Conservation (phyloP, 148 eudicot genomes). For the Silene conica region DNA sequence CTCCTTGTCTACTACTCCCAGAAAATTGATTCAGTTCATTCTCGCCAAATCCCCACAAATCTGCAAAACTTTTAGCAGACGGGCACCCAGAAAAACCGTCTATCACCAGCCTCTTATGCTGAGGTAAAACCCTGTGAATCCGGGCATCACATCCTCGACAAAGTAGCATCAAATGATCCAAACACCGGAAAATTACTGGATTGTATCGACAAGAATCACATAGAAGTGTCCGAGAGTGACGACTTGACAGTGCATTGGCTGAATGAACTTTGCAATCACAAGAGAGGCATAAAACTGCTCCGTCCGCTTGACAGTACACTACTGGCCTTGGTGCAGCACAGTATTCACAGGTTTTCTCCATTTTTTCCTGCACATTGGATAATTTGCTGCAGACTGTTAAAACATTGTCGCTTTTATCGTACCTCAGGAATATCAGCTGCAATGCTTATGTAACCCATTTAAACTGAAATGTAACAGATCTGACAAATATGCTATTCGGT, state of each 20-base stretch:
- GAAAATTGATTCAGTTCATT: too few relatives aligned
- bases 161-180: constrained; percentile 50
- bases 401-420: too few relatives aligned
- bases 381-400: too few relatives aligned
- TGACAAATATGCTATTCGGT: too few relatives aligned
- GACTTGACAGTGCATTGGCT: constrained; percentile 65
- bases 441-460: too few relatives aligned
- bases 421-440: too few relatives aligned
- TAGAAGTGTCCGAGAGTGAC: constrained; percentile 54
- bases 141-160: constrained; percentile 48
- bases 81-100: constrained; percentile 58
- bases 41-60: constrained; percentile 48
- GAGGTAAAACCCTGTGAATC: constrained; percentile 33
- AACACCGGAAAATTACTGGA: constrained; percentile 43
- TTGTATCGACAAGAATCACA: constrained; percentile 53
- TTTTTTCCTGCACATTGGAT: constrained; percentile 21
- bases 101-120: constrained; percentile 44
- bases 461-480: too few relatives aligned
- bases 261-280: constrained; percentile 76
- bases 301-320: constrained; percentile 67
- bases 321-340: constrained; percentile 45
- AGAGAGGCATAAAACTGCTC: constrained; percentile 62
- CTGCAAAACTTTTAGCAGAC: constrained; percentile 55
- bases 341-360: constrained; percentile 69
- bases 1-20: too few relatives aligned